These are phyloP conservation scores for Triangularia setosa DNA, from an alignment of 2,329 filamentous ascomycete species.

Conservation along the genomic window DNA sequence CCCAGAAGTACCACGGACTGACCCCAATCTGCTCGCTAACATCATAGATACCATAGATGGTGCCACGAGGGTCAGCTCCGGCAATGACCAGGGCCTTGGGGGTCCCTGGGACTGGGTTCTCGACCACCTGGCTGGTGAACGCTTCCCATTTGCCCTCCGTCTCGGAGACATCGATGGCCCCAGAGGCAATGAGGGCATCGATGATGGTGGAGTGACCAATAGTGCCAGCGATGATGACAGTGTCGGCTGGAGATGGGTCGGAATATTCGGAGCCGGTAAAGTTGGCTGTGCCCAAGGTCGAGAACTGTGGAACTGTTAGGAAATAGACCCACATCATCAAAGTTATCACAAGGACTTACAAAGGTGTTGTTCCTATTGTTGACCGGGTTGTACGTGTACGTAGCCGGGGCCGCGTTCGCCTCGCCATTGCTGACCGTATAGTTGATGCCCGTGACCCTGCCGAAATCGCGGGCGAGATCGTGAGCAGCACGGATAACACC, in stretches of 20 bases:
- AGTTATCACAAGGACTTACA: slow-evolving; percentile 30
- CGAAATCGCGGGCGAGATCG: slow-evolving; percentile 66
- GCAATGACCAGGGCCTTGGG: slow-evolving; percentile 61
- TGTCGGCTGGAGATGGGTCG: slow-evolving; percentile 40
- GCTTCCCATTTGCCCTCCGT: slow-evolving; percentile 67
- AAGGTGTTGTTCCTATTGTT: slow-evolving; percentile 45
- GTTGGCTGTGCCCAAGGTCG: slow-evolving; percentile 37
- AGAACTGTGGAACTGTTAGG: slow-evolving; percentile 34
- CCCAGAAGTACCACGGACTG: slow-evolving; percentile 67
- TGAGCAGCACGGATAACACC: slow-evolving; percentile 64
- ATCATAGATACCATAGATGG: slow-evolving; percentile 68
- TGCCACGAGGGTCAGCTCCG: slow-evolving; percentile 60
- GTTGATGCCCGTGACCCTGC: slow-evolving; percentile 64
- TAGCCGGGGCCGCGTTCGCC: slow-evolving; percentile 33
- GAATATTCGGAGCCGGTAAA: slow-evolving; percentile 45
- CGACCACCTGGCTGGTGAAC: slow-evolving; percentile 57
- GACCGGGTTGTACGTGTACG: slow-evolving; percentile 42
- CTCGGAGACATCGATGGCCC: slow-evolving; percentile 53
- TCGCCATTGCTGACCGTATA: slow-evolving; percentile 54
- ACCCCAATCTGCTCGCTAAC: slow-evolving; percentile 71
- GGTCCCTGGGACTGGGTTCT: slow-evolving; percentile 53
- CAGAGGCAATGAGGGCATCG: slow-evolving; percentile 50
- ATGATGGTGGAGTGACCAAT: slow-evolving; percentile 62
- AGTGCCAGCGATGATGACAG: slow-evolving; percentile 65
- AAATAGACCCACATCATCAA: background rate